A percentile compares a stretch with the other conserved stretches of the same genome.
Conservation (phyloP, 352 stramenopile genomes). For the Blastocystis sp. region DNA sequence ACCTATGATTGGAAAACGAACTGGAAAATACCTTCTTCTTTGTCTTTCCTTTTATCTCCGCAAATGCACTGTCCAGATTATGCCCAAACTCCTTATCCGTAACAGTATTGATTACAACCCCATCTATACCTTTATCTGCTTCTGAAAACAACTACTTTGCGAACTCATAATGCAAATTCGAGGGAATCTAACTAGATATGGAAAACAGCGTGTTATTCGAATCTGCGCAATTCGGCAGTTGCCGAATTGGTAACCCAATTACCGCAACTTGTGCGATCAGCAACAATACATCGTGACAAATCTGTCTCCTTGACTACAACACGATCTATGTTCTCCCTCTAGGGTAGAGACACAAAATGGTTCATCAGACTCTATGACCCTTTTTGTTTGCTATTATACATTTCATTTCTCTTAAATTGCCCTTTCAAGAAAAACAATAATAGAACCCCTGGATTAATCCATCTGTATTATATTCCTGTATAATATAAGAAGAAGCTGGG, state of each 20-base stretch:
- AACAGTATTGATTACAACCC: neutral
- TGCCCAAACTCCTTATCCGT: neutral
- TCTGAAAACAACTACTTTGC: neutral
- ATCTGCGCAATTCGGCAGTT: too few species aligned
- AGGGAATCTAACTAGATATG: neutral
- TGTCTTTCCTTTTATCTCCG: neutral
- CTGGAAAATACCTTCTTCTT: neutral
- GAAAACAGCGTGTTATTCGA: neutral
- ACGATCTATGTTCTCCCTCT: too few species aligned
- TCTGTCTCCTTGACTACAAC: too few species aligned
- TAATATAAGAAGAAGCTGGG: neutral
- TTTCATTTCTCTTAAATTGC: neutral
- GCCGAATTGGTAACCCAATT: too few species aligned
- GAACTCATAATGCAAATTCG: neutral
- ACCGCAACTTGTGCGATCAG: too few species aligned
- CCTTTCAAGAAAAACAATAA: neutral
- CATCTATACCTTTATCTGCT: neutral
- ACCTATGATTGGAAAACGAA: neutral
- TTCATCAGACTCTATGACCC: too few species aligned
- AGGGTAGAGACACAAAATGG: too few species aligned
- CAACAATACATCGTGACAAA: too few species aligned
- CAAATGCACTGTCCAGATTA: neutral
- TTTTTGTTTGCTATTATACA: too few species aligned
- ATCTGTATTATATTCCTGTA: conserved; percentile 8
- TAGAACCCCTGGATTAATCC: neutral